phyloP scores from a whole-genome alignment of 2,329 filamentous ascomycete genomes.

The Aspergillus intermedius region DNA sequence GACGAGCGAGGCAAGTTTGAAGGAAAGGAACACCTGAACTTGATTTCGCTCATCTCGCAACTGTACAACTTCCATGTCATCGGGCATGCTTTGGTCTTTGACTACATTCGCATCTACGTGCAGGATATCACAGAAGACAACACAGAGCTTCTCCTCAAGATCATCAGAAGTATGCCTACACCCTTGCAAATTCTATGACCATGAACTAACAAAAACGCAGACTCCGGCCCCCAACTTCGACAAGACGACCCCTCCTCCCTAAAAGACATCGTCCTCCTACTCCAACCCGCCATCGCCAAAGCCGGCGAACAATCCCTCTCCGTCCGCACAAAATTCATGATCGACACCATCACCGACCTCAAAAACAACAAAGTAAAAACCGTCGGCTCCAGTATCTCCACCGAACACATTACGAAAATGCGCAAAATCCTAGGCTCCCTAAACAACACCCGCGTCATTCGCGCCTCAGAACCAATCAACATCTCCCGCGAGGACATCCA shows the following conservation, averaged over 20 bases:
- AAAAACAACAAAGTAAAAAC: conserved; percentile 90
- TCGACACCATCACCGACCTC: conserved; percentile 88
- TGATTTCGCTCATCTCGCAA: conserved; percentile 75
- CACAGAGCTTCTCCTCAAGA: conserved; percentile 77
- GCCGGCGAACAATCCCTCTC: conserved; percentile 66
- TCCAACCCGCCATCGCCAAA: conserved; percentile 65
- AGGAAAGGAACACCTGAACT: conserved; percentile 63
- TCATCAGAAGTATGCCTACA: conserved; percentile 58
- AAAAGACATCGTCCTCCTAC: conserved; percentile 77
- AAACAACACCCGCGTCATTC: conserved; percentile 57
- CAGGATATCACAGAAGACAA: conserved; percentile 72
- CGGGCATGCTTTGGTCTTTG: conserved; percentile 76
- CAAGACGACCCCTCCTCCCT: conserved; percentile 82
- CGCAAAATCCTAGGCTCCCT: conserved; percentile 79
- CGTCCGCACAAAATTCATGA: conserved; percentile 92
- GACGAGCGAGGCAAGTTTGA: conserved; percentile 33
- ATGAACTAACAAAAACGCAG: conserved; percentile 21
- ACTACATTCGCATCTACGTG: conserved; percentile 77
- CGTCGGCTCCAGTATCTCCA: conserved; percentile 63
- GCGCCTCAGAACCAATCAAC: conserved; percentile 72
- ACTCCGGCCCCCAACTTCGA: conserved; percentile 73
- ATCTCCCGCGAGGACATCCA: conserved; percentile 76
- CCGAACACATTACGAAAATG: conserved; percentile 80
- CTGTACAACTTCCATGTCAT: conserved; percentile 90
- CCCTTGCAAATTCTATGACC: too few species aligned